Percentiles rank a stretch among this genome's conserved stretches.
These are phyloP conservation scores for Akanthomyces dipterigenus DNA, from an alignment of 2,329 filamentous ascomycete genomes.

Conservation along the genomic window DNA sequence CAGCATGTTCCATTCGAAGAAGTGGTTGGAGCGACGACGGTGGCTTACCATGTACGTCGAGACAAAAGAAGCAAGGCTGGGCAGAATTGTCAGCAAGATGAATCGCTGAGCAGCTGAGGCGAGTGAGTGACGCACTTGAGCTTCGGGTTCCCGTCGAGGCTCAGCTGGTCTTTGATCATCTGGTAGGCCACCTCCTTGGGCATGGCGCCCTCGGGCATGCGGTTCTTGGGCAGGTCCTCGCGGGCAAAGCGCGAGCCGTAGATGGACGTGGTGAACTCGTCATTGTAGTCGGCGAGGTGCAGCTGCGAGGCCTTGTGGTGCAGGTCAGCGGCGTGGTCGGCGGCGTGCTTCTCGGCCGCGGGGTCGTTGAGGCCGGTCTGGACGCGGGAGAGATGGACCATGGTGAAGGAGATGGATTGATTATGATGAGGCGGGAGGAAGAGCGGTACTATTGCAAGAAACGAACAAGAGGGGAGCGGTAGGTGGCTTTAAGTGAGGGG, in stretches of 20 bases:
- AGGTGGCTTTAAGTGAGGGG: neutral
- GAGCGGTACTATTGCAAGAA: neutral
- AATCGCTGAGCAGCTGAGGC: too few species aligned
- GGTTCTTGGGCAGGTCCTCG: constrained; percentile 69
- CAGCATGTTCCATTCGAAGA: neutral
- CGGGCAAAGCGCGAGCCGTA: constrained; percentile 83
- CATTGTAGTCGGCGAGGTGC: constrained; percentile 43
- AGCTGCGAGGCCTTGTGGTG: constrained; percentile 36
- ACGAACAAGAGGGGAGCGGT: neutral
- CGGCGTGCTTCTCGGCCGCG: neutral
- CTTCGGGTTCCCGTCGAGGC: constrained; percentile 85
- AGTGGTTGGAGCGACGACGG: constrained; percentile 14
- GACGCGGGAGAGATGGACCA: constrained; percentile 12
- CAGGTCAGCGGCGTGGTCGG: constrained; percentile 18
- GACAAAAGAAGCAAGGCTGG: constrained; percentile 81
- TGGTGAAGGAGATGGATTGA: neutral
- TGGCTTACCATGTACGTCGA: constrained; percentile 82
- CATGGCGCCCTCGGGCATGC: constrained; percentile 90
- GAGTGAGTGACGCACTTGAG: constrained; percentile 52
- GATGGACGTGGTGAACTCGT: constrained; percentile 68
- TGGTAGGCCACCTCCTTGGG: constrained; percentile 88
- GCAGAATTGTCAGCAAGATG: too few species aligned
- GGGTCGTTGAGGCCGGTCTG: neutral
- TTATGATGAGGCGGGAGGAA: too few species aligned
- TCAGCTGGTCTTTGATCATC: constrained; percentile 93